phyloP scores from a whole-genome alignment of 805 yeast genomes.

The Hanseniaspora lachancei region DNA sequence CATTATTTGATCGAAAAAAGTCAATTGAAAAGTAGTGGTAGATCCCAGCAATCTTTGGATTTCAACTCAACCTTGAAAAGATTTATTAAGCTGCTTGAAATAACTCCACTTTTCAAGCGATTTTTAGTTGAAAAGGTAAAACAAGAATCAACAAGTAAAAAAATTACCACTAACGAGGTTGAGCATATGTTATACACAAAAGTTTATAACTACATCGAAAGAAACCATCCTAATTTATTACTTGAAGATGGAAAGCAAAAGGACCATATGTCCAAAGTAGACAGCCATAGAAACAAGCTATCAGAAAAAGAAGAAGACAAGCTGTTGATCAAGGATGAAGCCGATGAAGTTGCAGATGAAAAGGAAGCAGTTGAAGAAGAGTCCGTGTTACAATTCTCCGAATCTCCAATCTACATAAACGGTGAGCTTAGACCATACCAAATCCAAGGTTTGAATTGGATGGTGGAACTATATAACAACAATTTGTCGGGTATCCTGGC shows the following conservation, averaged over 20 bases:
- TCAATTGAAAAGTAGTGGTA: constrained; percentile 25
- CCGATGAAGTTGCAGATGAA: constrained; percentile 23
- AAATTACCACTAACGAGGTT: background rate
- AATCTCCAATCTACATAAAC: constrained; percentile 61
- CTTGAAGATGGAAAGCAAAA: constrained; percentile 23
- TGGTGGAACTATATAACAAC: constrained; percentile 53
- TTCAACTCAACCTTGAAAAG: constrained; percentile 40
- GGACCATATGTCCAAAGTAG: constrained; percentile 14
- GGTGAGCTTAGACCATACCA: constrained; percentile 63
- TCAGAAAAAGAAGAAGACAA: constrained; percentile 72
- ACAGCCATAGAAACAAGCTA: constrained; percentile 26
- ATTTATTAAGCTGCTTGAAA: constrained; percentile 51
- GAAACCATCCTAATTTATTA: constrained; percentile 8
- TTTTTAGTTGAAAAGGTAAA: constrained; percentile 53
- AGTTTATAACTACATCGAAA: constrained; percentile 6
- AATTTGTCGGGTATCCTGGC: constrained; percentile 65
- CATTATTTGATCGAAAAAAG: constrained; percentile 23
- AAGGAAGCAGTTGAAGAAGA: constrained; percentile 17
- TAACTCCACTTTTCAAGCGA: constrained; percentile 55
- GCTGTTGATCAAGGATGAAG: constrained; percentile 52
- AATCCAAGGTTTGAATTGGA: constrained; percentile 71
- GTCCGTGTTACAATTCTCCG: constrained; percentile 39
- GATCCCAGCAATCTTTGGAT: constrained; percentile 33
- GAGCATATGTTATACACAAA: constrained; percentile 31
- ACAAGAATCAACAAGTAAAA: constrained; percentile 43